Base-by-base conservation (phyloP, 495 filamentous ascomycete genomes). In the Amphirosellinia nigrospora region DNA sequence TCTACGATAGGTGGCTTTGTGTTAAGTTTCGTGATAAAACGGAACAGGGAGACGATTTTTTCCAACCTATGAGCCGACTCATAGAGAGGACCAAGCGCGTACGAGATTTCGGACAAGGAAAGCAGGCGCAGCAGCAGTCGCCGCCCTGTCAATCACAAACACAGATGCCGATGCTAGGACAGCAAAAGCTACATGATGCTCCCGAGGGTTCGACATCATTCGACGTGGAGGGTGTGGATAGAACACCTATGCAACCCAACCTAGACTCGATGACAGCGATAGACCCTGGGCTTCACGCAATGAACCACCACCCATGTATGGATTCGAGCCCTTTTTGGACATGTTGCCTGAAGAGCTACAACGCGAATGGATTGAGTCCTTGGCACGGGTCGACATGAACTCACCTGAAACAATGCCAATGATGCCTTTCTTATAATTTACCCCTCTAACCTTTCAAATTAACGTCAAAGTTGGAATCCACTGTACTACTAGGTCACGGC, bases 1-100 rank as follows among this genome's bases (percentile, higher is more conserved):
- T 70, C 30, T 70, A 70, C 19, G 59, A 70, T 15, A 64, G 28
- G 38, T 70, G 68, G 68, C 46, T 64, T 5, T 32, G 13, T 19
- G 34, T 70, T 11, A 70, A 70, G 38, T 36, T 36, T 21, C 68
- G 60, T 19, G 60, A 64, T 34, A 41, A 50, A 30, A 32, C 21
- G 9, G 68, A 70, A 58, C 68, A 61, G 15, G 68, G 68, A 10
- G 50, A 70, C 15, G 30, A 64, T 23, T 64, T 70, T 23, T 26
- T 64, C 13, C 63, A 64, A n/a, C 68, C 68, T 26, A 70, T 70
- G 32, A 26, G 36, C 32, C 48, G 36, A 10, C 68, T 70, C 6
- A 45, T 70, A 28, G 60, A 59, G 19, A 55, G 30, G 43, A 50
- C 68, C 5, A 50, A 53, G 48, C 68, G 32, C 7, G 68, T 70